Evolutionary conservation across 768 basidiomycete genomes (phyloP).

Genomic region (Lentinus brumalis): DNA sequence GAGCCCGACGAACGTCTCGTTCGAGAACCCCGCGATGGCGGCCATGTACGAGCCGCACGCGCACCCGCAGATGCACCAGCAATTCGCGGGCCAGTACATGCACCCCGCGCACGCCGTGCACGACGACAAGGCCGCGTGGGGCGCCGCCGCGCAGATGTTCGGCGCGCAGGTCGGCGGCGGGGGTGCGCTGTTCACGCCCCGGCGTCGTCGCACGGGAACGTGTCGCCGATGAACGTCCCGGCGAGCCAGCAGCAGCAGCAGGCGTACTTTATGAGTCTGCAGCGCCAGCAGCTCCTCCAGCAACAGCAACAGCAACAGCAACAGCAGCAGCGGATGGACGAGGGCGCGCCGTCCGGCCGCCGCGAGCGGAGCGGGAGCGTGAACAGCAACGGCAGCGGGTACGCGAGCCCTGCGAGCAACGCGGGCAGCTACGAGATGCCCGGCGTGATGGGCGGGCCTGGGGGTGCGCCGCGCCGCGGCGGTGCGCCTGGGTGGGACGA

Average conservation of each 20-base stretch:
- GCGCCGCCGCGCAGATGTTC: slow-evolving; percentile 26
- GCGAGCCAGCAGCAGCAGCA: slow-evolving; percentile 30
- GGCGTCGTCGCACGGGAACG: slow-evolving; percentile 36
- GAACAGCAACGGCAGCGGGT: slow-evolving; percentile 31
- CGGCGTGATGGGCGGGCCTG: slow-evolving; percentile 22
- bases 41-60: slow-evolving; percentile 43
- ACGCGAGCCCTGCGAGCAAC: slow-evolving; percentile 25
- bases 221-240: slow-evolving; percentile 18
- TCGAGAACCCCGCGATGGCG: slow-evolving; percentile 56
- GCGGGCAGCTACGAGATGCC: slow-evolving; percentile 39
- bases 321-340: slow-evolving; percentile 15
- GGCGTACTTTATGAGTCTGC: slow-evolving; percentile 21
- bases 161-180: slow-evolving; percentile 28
- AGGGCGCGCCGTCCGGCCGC: slow-evolving; percentile 13
- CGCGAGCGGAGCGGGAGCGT: slow-evolving; percentile 41
- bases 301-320: slow-evolving; percentile 29
- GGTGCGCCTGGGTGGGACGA: slow-evolving; percentile 23
- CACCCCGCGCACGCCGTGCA: slow-evolving; percentile 19
- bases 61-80: slow-evolving; percentile 22
- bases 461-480: slow-evolving; percentile 30
- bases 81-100: slow-evolving; percentile 27
- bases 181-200: slow-evolving; percentile 46
- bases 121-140: slow-evolving; percentile 36
- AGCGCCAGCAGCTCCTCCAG: slow-evolving; percentile 31
- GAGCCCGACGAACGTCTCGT: slow-evolving; percentile 44